A percentile compares a stretch with the other conserved stretches of the same genome.
phyloP scores from a whole-genome alignment of 2,329 filamentous ascomycete species.

The Juglanconis oblonga region DNA sequence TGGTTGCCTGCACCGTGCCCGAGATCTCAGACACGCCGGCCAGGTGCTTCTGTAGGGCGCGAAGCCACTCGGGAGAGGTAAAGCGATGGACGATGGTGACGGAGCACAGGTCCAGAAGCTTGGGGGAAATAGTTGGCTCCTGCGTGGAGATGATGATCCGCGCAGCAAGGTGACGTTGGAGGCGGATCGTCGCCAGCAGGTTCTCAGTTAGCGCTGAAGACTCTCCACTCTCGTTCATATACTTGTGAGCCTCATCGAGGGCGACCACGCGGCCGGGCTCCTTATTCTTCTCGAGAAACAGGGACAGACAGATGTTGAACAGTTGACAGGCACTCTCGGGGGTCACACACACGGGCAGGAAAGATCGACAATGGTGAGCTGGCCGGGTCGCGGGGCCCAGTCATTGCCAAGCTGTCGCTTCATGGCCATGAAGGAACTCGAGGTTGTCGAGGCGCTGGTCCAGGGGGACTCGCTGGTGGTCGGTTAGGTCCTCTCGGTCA shows the following conservation, averaged over 20 bases:
- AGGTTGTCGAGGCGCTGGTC: constrained; percentile 58
- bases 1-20: constrained; percentile 18
- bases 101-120: constrained; percentile 68
- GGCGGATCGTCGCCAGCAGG: constrained; percentile 60
- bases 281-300: constrained; percentile 58
- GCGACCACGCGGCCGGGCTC: constrained; percentile 59
- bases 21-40: constrained; percentile 24
- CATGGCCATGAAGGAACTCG: constrained; percentile 58
- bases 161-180: constrained; percentile 66
- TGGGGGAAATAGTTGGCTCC: constrained; percentile 68
- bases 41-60: constrained; percentile 26
- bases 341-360: constrained; percentile 72
- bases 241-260: constrained; percentile 78
- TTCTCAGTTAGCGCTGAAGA: constrained; percentile 57
- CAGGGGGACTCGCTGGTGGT: constrained; percentile 52
- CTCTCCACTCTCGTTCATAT: constrained; percentile 57
- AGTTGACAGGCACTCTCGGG: constrained; percentile 64
- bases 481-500: constrained; percentile 35
- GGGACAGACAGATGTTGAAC: constrained; percentile 67
- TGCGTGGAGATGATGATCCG: constrained; percentile 73
- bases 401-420: neutral
- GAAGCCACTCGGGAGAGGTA: constrained; percentile 35
- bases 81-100: constrained; percentile 73
- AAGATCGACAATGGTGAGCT: constrained; percentile 53
- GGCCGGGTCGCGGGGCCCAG: constrained; percentile 21